These are phyloP conservation scores for Pseudopediastrum boryanum DNA, from an alignment of 139 green algal species.

Conservation along the genomic window DNA sequence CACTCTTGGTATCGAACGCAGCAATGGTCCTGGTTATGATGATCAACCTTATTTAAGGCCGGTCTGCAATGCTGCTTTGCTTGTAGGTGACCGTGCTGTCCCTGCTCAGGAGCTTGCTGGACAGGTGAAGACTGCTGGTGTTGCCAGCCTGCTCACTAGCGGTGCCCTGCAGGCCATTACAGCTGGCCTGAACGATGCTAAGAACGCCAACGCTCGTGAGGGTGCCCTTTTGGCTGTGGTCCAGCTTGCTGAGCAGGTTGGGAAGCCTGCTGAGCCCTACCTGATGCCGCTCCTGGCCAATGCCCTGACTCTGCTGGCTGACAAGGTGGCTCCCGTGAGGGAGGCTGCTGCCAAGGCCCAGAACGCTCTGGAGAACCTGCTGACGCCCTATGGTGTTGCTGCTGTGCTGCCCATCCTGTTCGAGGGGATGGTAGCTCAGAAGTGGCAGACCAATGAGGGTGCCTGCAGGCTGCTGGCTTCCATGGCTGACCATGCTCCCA, in stretches of 20 bases:
- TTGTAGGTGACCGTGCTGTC: slow-evolving; percentile 30
- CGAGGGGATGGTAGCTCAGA: slow-evolving; percentile 67
- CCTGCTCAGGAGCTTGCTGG: slow-evolving; percentile 20
- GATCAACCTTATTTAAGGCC: background rate
- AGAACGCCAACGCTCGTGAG: slow-evolving; percentile 48
- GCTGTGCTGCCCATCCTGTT: slow-evolving; percentile 69
- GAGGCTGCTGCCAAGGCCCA: slow-evolving; percentile 47
- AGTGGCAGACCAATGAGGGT: slow-evolving; percentile 81
- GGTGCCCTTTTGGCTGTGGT: slow-evolving; percentile 47
- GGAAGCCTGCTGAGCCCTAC: slow-evolving; percentile 67
- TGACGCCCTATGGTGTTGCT: slow-evolving; percentile 56
- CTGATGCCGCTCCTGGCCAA: slow-evolving; percentile 64
- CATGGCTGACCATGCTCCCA: slow-evolving; percentile 57
- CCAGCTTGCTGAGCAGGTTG: slow-evolving; percentile 46
- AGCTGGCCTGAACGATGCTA: slow-evolving; percentile 39
- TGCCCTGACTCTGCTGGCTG: slow-evolving; percentile 64
- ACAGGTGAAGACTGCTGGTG: slow-evolving; percentile 26
- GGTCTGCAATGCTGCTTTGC: background rate
- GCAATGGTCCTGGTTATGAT: background rate
- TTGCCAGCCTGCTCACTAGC: background rate
- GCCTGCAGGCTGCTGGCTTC: slow-evolving; percentile 64
- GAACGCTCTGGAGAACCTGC: slow-evolving; percentile 43
- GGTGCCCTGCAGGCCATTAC: slow-evolving; percentile 31
- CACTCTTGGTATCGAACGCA: too few species aligned
- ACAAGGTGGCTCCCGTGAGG: slow-evolving; percentile 73